Percentiles rank a stretch among this genome's conserved stretches.
Evolutionary conservation across 345 rosid species (phyloP).

Genomic region (Salix koriyanagi): DNA sequence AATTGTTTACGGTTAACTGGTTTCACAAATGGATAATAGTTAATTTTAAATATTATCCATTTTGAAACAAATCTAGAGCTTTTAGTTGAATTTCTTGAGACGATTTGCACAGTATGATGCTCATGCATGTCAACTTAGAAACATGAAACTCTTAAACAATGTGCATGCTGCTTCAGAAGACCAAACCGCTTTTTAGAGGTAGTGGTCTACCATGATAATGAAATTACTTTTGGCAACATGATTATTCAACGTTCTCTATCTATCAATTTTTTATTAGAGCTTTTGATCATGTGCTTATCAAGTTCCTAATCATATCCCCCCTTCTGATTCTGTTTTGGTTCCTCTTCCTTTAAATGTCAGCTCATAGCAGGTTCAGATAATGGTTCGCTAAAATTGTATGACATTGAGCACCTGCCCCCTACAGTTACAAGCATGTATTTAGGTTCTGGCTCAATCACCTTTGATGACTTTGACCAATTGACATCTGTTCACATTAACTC

Average conservation of each 20-base stretch:
- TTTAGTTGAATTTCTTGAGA: background rate
- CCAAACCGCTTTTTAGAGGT: background rate
- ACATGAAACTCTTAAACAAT: background rate
- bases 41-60: background rate
- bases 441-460: slow-evolving; percentile 48
- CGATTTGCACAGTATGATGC: background rate
- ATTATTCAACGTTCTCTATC: background rate
- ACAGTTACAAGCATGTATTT: slow-evolving; percentile 25
- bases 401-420: slow-evolving; percentile 49
- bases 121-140: background rate
- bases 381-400: slow-evolving; percentile 77
- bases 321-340: background rate
- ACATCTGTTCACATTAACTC: slow-evolving; percentile 92
- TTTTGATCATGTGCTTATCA: background rate
- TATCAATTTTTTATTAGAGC: background rate
- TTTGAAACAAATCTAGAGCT: background rate
- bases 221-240: background rate
- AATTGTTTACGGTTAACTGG: background rate
- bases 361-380: slow-evolving; percentile 94
- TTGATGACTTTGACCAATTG: slow-evolving; percentile 83
- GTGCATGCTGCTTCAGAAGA: background rate
- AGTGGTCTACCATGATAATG: background rate
- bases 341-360: slow-evolving; percentile 35
- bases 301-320: background rate
- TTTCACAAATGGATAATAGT: background rate